Evolutionary conservation across 176 grass and related monocot genomes (phyloP).

Genomic region (Oryza coarctata): DNA sequence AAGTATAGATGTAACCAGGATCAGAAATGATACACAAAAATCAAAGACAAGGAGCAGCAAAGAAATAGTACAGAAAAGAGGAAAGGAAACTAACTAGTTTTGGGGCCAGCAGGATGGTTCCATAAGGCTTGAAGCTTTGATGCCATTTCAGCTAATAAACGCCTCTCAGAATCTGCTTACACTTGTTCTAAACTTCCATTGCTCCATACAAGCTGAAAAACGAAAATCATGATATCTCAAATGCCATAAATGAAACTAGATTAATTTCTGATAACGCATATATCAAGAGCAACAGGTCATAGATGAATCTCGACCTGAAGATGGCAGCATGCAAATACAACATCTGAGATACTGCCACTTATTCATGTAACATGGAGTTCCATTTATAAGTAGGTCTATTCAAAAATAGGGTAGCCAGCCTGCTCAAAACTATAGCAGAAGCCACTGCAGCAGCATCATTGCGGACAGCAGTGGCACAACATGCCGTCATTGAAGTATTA

Average conservation of each 20-base stretch:
- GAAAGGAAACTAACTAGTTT: conserved; percentile 63
- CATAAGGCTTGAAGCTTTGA: conserved; percentile 83
- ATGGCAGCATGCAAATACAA: not conserved
- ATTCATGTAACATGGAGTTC: not conserved
- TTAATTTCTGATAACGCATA: not conserved
- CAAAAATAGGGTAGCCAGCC: not conserved
- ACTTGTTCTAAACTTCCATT: not conserved
- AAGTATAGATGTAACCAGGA: not conserved
- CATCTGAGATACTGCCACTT: not conserved
- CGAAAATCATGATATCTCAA: not conserved
- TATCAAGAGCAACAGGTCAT: not conserved
- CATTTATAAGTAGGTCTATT: not conserved
- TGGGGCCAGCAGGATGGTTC: conserved; percentile 95
- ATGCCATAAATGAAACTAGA: not conserved
- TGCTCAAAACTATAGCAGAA: not conserved
- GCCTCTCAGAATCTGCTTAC: not conserved
- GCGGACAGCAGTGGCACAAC: not conserved
- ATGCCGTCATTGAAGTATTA: not conserved
- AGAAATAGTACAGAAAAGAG: not conserved
- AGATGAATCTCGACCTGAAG: not conserved
- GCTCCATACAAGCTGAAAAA: conserved; percentile 6
- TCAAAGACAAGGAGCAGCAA: not conserved
- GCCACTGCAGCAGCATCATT: not conserved
- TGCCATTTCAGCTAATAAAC: conserved; percentile 47
- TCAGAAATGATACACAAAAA: not conserved